Evolutionary conservation across 805 yeast species (phyloP), one percentile per base, ranked within the genome.

Genomic region (Candida montana): DNA sequence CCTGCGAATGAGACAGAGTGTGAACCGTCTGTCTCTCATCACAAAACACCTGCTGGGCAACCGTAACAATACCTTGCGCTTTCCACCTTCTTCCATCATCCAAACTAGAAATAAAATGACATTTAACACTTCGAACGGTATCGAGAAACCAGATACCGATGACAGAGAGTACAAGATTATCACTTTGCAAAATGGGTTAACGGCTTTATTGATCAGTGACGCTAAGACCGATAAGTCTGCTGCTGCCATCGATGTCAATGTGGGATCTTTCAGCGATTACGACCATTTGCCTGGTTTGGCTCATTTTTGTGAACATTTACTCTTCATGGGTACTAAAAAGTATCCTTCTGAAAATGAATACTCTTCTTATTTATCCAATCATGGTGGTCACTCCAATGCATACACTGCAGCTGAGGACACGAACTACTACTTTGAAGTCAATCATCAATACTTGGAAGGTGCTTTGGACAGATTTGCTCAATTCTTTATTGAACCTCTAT

Each of bases 381-480:
- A 93, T 57, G 83, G 90, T 31, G 99, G 98, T 16, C 75, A 75
- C 47, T 84, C 95, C 28, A 91, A 91, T 59, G 99, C 99, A 1
- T 91, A 83, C 62, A 91, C 99, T 1, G 81, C 95, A 2, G 69
- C 88, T 4, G 83, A 83, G 52, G 88, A 86, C 54, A 91, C 98
- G 5, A 91, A 91, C 63, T 91, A 89, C 63, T 89, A 74, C 62
- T 91, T 93, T 55, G 96, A 91, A 55, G 76, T 93, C 5, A 77
- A 81, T 45, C 75, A 83, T 42, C 83, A 80, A 48, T 76, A 81
- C 50, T 68, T 91, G 45, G 79, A 81, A 46, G 96, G 95, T 6
- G 96, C 97, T 0, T 66, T 91, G 40, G 98, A 91, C 61, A 71
- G 98, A 53, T 91, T 91, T 62, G 76, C 96, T 5, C 98, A 91